Conservation (phyloP, 192 early-diverging fungal genomes). For the Cetraspora pellucida region DNA sequence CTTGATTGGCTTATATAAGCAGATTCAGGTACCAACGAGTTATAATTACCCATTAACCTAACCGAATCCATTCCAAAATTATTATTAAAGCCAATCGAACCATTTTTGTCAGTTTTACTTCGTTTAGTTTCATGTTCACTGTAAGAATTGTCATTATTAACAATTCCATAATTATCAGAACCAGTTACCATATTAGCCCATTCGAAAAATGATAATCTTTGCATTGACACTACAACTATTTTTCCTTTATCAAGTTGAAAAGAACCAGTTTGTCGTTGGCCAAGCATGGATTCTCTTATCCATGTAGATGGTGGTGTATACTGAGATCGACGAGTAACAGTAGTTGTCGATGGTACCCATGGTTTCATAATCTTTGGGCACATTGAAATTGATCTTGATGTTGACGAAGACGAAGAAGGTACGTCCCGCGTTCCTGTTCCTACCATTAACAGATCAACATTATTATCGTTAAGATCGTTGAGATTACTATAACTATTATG, state of each 20-base stretch:
- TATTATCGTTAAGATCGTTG: background rate
- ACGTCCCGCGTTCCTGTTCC: background rate
- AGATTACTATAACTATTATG: background rate
- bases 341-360: too few species aligned
- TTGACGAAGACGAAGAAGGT: background rate
- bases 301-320: background rate
- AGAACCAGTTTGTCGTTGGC: slow-evolving; percentile 3
- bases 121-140: background rate
- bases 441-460: background rate
- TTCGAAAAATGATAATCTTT: slow-evolving; percentile 18
- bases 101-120: background rate
- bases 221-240: slow-evolving; percentile 24
- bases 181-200: slow-evolving; percentile 25
- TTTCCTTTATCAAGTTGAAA: slow-evolving; percentile 20
- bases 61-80: background rate
- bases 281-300: background rate
- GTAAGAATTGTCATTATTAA: background rate
- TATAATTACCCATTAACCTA: background rate
- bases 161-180: background rate
- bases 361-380: too few species aligned
- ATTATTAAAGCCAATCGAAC: background rate
- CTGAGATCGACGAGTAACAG: background rate
- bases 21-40: background rate
- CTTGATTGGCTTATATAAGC: slow-evolving; percentile 17
- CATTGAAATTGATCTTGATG: background rate